Evolutionary conservation across 1,284 basidiomycete species (phyloP).

Genomic region (Apiotrichum gracile): DNA sequence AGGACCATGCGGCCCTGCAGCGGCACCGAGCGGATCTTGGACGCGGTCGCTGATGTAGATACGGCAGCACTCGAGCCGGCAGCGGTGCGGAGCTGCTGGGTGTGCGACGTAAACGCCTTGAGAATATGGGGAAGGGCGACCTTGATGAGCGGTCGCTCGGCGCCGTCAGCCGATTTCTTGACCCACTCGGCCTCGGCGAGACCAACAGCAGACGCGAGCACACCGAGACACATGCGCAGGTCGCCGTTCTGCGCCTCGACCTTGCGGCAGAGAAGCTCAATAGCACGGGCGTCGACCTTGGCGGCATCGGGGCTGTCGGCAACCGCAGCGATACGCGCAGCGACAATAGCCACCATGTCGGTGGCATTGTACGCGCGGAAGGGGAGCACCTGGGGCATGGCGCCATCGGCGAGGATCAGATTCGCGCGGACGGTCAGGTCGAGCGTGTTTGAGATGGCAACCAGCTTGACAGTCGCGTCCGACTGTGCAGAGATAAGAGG

Average conservation of each 20-base stretch:
- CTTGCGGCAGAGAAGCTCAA: conserved; percentile 44
- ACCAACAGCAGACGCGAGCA: conserved; percentile 38
- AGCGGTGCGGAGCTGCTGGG: conserved; percentile 37
- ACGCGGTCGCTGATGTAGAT: conserved; percentile 18
- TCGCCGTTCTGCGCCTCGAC: conserved; percentile 49
- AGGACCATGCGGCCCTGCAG: conserved; percentile 47
- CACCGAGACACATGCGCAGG: conserved; percentile 46
- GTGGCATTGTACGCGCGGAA: conserved; percentile 42
- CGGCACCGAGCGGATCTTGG: conserved; percentile 43
- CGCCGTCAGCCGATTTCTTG: conserved; percentile 27
- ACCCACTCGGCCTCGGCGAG: conserved; percentile 45
- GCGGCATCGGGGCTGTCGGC: conserved; percentile 11
- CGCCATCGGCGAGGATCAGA: conserved; percentile 34
- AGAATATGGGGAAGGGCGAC: conserved; percentile 38
- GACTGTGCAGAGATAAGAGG: conserved; percentile 26
- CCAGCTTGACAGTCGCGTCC: conserved; percentile 33
- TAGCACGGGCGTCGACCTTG: conserved; percentile 41
- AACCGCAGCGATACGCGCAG: conserved; percentile 27
- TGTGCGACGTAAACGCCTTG: conserved; percentile 42
- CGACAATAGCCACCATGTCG: conserved; percentile 45
- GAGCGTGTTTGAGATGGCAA: conserved; percentile 47
- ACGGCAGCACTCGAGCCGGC: conserved; percentile 29
- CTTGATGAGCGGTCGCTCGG: conserved; percentile 28
- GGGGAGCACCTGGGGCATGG: conserved; percentile 37
- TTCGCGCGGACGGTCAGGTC: conserved; percentile 45